These are phyloP conservation scores for Colletotrichum sp. DNA, from an alignment of 2,329 filamentous ascomycete species.

Conservation along the genomic window DNA sequence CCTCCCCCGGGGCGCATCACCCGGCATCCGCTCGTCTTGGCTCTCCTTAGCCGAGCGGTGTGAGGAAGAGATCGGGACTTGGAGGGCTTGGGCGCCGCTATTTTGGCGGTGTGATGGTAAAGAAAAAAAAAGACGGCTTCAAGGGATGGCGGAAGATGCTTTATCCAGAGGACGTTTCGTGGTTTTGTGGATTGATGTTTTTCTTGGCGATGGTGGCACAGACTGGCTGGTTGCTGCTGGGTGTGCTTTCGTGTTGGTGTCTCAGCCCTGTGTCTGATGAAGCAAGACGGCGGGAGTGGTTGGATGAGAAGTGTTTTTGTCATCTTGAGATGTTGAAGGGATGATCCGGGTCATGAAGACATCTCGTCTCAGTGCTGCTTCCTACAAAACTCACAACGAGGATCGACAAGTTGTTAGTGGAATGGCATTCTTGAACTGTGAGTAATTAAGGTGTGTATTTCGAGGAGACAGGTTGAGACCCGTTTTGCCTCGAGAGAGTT, in stretches of 20 bases:
- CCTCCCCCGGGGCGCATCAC: not conserved
- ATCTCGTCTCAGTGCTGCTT: not conserved
- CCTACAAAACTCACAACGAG: not conserved
- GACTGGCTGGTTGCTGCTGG: too few relatives aligned
- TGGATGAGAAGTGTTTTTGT: not conserved
- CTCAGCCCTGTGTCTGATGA: not conserved
- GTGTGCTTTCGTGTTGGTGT: not conserved
- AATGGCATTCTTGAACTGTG: not conserved
- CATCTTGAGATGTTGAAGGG: not conserved
- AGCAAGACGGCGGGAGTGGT: not conserved
- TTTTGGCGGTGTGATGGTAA: not conserved
- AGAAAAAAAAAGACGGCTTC: not conserved
- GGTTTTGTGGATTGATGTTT: not conserved
- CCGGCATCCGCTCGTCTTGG: not conserved
- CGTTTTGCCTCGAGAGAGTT: fast-evolving
- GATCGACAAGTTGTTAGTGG: fast-evolving
- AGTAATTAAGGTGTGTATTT: not conserved
- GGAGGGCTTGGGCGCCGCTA: not conserved
- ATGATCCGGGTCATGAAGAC: not conserved
- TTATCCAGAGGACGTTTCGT: not conserved
- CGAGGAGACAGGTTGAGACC: fast-evolving
- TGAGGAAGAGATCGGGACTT: not conserved
- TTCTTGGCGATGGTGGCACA: not conserved
- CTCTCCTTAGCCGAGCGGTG: not conserved
- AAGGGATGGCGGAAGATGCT: not conserved